Percentiles rank a stretch among this genome's conserved stretches.
These are phyloP conservation scores for Nannizzia gypsea DNA, from an alignment of 2,329 filamentous ascomycete species.

Conservation along the genomic window DNA sequence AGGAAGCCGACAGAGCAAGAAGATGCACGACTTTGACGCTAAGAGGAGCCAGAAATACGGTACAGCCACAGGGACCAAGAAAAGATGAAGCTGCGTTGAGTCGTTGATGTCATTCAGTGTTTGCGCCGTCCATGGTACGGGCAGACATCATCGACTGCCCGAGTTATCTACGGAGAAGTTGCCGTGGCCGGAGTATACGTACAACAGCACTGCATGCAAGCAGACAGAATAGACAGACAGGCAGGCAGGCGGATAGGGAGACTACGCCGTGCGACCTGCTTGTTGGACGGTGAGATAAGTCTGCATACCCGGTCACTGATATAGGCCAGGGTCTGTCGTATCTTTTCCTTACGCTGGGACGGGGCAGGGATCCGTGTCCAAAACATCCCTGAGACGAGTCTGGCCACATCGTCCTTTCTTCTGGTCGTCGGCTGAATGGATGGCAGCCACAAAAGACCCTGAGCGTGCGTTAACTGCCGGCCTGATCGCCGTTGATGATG, in stretches of 20 bases:
- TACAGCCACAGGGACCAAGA: background rate
- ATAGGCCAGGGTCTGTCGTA: background rate
- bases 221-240: no score
- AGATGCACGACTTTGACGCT: background rate
- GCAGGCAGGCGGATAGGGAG: no score
- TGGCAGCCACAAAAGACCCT: background rate
- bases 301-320: background rate
- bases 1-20: background rate
- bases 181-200: background rate
- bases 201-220: background rate
- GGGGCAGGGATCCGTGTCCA: slow-evolving; percentile 8
- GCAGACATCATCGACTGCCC: no score
- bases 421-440: background rate
- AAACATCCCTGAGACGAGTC: background rate
- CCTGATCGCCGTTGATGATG: background rate
- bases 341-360: slow-evolving; percentile 6
- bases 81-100: background rate
- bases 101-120: background rate
- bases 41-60: background rate
- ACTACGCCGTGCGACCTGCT: no score
- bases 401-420: background rate
- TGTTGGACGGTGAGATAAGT: no score
- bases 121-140: no score
- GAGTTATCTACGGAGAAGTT: no score
- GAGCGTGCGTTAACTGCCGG: background rate